Evolutionary conservation across 2,329 filamentous ascomycete genomes (phyloP).

Genomic region (Peltaster fructicola): DNA sequence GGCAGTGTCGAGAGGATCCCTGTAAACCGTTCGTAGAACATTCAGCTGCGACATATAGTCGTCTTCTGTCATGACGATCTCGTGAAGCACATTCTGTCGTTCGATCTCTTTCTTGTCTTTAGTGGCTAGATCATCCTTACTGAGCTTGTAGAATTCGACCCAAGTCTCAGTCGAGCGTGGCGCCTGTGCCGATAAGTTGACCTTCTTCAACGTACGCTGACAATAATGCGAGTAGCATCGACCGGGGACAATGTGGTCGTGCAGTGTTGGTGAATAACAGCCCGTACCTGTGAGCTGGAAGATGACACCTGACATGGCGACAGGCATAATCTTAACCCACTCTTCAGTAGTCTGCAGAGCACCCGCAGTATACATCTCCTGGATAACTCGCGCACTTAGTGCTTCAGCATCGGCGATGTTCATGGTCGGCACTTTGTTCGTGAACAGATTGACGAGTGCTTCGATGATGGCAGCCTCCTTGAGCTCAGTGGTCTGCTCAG

Average conservation of each 20-base stretch:
- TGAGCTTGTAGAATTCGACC: slow-evolving; percentile 74
- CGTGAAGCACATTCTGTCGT: slow-evolving; percentile 83
- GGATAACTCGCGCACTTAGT: slow-evolving; percentile 58
- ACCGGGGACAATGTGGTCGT: slow-evolving; percentile 47
- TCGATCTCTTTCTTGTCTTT: slow-evolving; percentile 76
- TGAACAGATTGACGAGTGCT: slow-evolving; percentile 75
- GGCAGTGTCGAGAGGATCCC: slow-evolving; percentile 55
- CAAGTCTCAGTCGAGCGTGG: slow-evolving; percentile 61
- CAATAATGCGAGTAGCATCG: slow-evolving; percentile 91
- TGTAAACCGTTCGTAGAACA: slow-evolving; percentile 68
- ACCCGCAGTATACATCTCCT: slow-evolving; percentile 60
- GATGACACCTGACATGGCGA: slow-evolving; percentile 69
- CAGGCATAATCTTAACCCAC: slow-evolving; percentile 84
- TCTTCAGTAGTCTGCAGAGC: slow-evolving; percentile 81
- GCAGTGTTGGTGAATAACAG: slow-evolving; percentile 75
- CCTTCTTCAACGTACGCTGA: slow-evolving; percentile 83
- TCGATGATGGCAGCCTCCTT: slow-evolving; percentile 73
- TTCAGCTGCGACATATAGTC: slow-evolving; percentile 78
- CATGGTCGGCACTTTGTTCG: slow-evolving; percentile 91
- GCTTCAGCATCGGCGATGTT: slow-evolving; percentile 93
- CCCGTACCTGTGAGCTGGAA: slow-evolving; percentile 84
- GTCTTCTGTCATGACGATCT: slow-evolving; percentile 88
- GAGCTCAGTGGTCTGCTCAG: slow-evolving; percentile 73
- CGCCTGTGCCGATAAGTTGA: slow-evolving; percentile 64
- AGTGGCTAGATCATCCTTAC: slow-evolving; percentile 54